Percentiles rank a stretch among this genome's conserved stretches.
Conservation (phyloP, 2,329 filamentous ascomycete species). For the Neofusicoccum laricinum region DNA sequence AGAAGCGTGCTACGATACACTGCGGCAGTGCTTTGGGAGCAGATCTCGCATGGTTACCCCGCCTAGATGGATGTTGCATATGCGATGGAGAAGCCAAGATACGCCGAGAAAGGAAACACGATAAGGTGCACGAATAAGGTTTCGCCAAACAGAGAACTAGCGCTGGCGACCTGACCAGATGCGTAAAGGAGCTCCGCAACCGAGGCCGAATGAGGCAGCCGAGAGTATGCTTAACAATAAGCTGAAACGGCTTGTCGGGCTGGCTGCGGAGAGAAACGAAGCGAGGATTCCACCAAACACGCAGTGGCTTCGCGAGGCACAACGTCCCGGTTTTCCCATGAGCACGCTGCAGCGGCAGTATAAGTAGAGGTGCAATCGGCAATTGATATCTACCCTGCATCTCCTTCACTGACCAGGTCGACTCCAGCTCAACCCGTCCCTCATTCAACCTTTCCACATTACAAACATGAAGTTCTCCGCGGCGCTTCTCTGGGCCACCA, state of each 20-base stretch:
- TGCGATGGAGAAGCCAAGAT: background rate
- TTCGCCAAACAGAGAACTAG: background rate
- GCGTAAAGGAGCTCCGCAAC: background rate
- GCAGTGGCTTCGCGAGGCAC: background rate
- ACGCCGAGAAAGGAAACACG: background rate
- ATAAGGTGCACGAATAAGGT: conserved; percentile 7
- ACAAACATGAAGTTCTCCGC: conserved; percentile 29
- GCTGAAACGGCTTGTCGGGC: background rate
- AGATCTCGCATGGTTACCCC: background rate
- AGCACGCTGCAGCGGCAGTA: background rate
- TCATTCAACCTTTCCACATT: background rate
- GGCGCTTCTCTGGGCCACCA: conserved; percentile 23
- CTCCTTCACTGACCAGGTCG: background rate
- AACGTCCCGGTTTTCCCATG: background rate
- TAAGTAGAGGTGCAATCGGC: background rate
- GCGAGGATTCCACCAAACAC: conserved; percentile 1
- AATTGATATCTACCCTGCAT: no score
- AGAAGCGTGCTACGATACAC: background rate
- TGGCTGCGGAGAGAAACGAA: background rate
- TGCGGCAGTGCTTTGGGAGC: no score
- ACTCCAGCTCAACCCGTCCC: background rate
- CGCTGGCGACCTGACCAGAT: background rate
- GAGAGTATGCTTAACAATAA: conserved; percentile 4
- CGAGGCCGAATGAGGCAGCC: background rate
- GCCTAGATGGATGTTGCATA: background rate